Conservation (phyloP, 2,329 filamentous ascomycete species). For the Lecanosticta acicola region DNA sequence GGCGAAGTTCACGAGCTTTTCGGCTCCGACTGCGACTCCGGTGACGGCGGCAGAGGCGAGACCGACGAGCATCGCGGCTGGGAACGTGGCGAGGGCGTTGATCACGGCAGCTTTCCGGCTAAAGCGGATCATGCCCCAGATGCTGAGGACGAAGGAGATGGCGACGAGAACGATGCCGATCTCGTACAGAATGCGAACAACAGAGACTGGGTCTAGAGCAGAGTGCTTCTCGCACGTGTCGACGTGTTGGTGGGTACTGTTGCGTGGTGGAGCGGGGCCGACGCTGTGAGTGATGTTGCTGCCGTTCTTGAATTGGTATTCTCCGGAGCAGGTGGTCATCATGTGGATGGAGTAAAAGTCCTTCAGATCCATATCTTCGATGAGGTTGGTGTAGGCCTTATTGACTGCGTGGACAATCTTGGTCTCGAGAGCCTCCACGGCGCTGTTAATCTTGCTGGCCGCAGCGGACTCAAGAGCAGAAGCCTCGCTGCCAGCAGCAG, state of each 20-base stretch:
- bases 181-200: conserved; percentile 55
- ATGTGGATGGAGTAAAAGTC: conserved; percentile 59
- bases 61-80: conserved; percentile 55
- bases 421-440: conserved; percentile 32
- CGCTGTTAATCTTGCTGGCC: conserved; percentile 19
- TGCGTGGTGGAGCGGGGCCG: conserved; percentile 12
- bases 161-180: conserved; percentile 51
- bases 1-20: conserved; percentile 49
- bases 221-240: conserved; percentile 50
- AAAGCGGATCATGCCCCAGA: conserved; percentile 39
- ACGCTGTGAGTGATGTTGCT: conserved; percentile 39
- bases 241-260: conserved; percentile 45
- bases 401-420: conserved; percentile 39
- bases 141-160: conserved; percentile 43
- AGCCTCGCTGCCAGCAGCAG: conserved; percentile 21
- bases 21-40: conserved; percentile 53
- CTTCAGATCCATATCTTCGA: conserved; percentile 47
- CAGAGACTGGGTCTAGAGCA: conserved; percentile 47
- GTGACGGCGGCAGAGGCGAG: conserved; percentile 72
- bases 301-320: conserved; percentile 36
- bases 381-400: conserved; percentile 36
- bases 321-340: conserved; percentile 53
- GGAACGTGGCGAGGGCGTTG: conserved; percentile 45
- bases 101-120: conserved; percentile 39
- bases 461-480: conserved; percentile 19